These are phyloP conservation scores for Aspergillus versicolor DNA, from an alignment of 2,329 filamentous ascomycete genomes.

Conservation along the genomic window DNA sequence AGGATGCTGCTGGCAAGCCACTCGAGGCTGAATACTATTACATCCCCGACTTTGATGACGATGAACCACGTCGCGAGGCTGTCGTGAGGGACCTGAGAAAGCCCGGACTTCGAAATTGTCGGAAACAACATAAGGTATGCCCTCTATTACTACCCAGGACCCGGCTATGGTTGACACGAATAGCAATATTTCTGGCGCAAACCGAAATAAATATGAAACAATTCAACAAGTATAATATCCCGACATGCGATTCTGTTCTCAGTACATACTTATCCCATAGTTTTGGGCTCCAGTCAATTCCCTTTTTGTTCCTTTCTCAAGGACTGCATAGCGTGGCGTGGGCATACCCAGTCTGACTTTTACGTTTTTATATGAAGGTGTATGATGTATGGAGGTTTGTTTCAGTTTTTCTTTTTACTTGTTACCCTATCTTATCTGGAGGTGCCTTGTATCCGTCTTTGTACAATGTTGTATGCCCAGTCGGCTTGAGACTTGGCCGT, in stretches of 20 bases:
- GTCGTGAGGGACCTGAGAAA: constrained; percentile 85
- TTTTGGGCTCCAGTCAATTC: constrained; percentile 19
- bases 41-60: constrained; percentile 79
- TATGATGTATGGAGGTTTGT: constrained; percentile 20
- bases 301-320: constrained; percentile 20
- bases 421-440: constrained; percentile 4
- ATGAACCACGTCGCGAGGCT: constrained; percentile 73
- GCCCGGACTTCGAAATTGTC: constrained; percentile 81
- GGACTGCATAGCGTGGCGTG: constrained; percentile 46
- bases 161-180: constrained; percentile 20
- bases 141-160: not conserved
- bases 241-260: constrained; percentile 21
- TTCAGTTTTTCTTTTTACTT: constrained; percentile 10
- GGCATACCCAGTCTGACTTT: constrained; percentile 38
- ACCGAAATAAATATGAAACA: constrained; percentile 47
- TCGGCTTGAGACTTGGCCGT: not conserved
- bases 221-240: constrained; percentile 8
- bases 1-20: constrained; percentile 90
- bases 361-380: constrained; percentile 23
- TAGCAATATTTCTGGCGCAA: constrained; percentile 74
- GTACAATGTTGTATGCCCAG: not conserved
- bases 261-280: constrained; percentile 37
- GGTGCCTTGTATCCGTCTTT: constrained; percentile 10
- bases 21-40: constrained; percentile 98
- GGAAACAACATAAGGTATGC: constrained; percentile 94